A percentile compares a stretch with the other conserved stretches of the same genome.
phyloP scores from a whole-genome alignment of 2,329 filamentous ascomycete species.

The Karstenula rhodostoma region DNA sequence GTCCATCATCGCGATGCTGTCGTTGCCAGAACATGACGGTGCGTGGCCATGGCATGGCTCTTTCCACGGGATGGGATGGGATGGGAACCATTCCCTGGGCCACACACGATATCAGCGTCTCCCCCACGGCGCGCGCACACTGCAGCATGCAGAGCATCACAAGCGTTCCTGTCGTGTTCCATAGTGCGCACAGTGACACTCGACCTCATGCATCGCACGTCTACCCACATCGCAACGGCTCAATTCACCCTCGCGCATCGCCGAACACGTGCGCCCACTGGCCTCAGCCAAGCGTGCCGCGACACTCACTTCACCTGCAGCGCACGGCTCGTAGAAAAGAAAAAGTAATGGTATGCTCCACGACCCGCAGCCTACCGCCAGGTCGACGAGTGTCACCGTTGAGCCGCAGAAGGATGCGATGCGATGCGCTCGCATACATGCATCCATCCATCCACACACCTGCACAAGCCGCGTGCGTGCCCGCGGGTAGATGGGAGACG shows the following conservation, averaged over 20 bases:
- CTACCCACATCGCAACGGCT: not conserved
- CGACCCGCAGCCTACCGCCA: not conserved
- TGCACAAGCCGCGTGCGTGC: not conserved
- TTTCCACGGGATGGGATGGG: not conserved
- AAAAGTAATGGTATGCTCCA: not conserved
- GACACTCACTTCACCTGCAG: not conserved
- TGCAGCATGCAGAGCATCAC: slow-evolving; percentile 9
- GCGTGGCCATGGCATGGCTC: not conserved
- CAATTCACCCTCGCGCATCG: not conserved
- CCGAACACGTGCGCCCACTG: not conserved
- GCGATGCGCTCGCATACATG: not conserved
- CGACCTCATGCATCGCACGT: not conserved
- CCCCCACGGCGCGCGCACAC: slow-evolving; percentile 3
- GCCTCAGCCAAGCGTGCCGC: not conserved
- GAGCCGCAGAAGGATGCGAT: slow-evolving; percentile 6
- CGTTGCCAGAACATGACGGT: slow-evolving; percentile 6
- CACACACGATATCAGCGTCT: too few relatives aligned
- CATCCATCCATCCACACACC: not conserved
- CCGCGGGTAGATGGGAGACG: slow-evolving; percentile 4
- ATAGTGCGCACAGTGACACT: not conserved
- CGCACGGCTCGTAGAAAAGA: not conserved
- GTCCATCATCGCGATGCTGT: not conserved
- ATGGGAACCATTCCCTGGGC: too few relatives aligned
- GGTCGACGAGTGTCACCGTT: not conserved
- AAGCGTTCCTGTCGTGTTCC: not conserved